Evolutionary conservation across 2,329 filamentous ascomycete genomes (phyloP).

Genomic region (Aspergillus tamarii): DNA sequence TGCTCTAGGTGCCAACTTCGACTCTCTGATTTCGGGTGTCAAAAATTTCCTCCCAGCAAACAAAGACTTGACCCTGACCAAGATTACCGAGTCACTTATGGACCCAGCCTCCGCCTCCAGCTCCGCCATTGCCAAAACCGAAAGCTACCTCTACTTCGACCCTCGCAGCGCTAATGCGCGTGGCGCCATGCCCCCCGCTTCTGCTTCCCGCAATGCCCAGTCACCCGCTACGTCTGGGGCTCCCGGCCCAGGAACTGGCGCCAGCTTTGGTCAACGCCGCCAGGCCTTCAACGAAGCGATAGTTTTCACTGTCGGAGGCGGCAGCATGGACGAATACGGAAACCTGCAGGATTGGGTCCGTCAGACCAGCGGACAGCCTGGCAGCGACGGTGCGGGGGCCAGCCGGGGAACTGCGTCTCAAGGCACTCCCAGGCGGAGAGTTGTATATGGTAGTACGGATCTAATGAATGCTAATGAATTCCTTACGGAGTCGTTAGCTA

Average conservation of each 20-base stretch:
- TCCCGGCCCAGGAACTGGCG: conserved; percentile 68
- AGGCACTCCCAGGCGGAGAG: conserved; percentile 69
- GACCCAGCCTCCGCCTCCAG: conserved; percentile 88
- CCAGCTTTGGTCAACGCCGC: conserved; percentile 86
- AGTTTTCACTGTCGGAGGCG: conserved; percentile 93
- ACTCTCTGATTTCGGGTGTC: conserved; percentile 90
- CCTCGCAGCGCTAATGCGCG: conserved; percentile 90
- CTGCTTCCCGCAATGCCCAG: conserved; percentile 50
- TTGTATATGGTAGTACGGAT: conserved; percentile 93
- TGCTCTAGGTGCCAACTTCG: conserved; percentile 83
- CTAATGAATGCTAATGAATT: conserved; percentile 67
- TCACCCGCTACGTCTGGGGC: conserved; percentile 49
- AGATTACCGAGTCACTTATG: conserved; percentile 98
- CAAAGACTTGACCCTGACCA: conserved; percentile 93
- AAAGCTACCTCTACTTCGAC: conserved; percentile 96
- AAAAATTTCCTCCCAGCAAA: conserved; percentile 98
- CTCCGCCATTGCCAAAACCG: conserved; percentile 92
- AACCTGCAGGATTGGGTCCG: conserved; percentile 96
- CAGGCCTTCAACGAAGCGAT: conserved; percentile 89
- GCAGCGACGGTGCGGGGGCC: conserved; percentile 50
- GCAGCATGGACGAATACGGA: conserved; percentile 98
- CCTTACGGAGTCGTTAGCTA: conserved; percentile 59
- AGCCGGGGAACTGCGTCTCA: conserved; percentile 31
- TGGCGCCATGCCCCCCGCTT: conserved; percentile 84
- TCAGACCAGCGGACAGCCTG: conserved; percentile 64